Evolutionary conservation across 192 early-diverging fungal genomes (phyloP).

Genomic region (Umbelopsis sp.): DNA sequence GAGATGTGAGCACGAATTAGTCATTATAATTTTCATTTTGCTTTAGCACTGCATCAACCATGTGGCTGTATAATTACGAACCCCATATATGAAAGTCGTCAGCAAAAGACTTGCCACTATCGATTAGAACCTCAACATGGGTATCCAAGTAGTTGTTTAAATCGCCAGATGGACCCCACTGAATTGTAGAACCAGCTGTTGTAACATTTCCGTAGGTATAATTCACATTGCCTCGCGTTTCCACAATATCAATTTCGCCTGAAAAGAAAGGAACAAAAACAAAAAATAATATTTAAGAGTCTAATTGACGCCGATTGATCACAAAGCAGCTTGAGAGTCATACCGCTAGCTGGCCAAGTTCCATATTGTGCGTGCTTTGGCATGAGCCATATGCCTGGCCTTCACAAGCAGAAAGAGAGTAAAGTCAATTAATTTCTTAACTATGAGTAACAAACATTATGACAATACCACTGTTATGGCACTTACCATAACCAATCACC

Average conservation of each 20-base stretch:
- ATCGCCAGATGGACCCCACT: constrained; percentile 61
- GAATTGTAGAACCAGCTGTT: constrained; percentile 53
- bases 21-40: constrained; percentile 26
- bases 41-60: background rate
- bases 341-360: constrained; percentile 65
- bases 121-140: constrained; percentile 41
- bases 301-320: background rate
- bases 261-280: background rate
- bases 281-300: background rate
- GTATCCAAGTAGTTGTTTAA: constrained; percentile 53
- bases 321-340: constrained; percentile 1
- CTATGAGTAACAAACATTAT: too few species aligned
- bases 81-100: constrained; percentile 60
- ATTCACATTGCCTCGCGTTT: constrained; percentile 58
- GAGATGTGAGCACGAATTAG: constrained; percentile 21
- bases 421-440: background rate
- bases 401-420: background rate
- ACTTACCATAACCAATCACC: constrained; percentile 59
- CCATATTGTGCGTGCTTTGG: constrained; percentile 60
- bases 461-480: background rate
- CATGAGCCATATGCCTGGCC: constrained; percentile 63
- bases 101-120: constrained; percentile 43
- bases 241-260: constrained; percentile 43
- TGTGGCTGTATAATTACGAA: background rate
- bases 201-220: constrained; percentile 41